Conservation (phyloP, 768 basidiomycete genomes). For the Symmetrospora coprosmae region DNA sequence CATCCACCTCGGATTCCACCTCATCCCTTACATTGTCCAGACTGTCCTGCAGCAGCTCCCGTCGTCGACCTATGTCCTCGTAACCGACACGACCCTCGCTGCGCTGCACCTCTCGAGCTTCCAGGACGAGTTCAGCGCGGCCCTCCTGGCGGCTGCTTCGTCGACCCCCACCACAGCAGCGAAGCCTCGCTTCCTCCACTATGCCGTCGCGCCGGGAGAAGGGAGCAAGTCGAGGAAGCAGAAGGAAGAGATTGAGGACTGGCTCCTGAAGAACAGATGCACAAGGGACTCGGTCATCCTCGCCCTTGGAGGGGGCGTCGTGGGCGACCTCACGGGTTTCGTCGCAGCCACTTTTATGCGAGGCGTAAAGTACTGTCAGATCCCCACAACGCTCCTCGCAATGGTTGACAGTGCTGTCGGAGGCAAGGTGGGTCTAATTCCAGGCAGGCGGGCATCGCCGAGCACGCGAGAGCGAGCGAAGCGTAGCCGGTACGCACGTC, state of each 20-base stretch:
- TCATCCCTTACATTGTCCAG: slow-evolving; percentile 64
- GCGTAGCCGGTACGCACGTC: too few relatives aligned
- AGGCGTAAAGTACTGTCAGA: slow-evolving; percentile 84
- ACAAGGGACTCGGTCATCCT: slow-evolving; percentile 85
- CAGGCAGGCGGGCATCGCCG: too few relatives aligned
- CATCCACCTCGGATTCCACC: slow-evolving; percentile 88
- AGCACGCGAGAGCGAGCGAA: too few relatives aligned
- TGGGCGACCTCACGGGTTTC: slow-evolving; percentile 91
- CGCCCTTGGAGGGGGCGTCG: slow-evolving; percentile 90
- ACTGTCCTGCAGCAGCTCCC: slow-evolving; percentile 29
- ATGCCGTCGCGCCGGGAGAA: slow-evolving; percentile 79
- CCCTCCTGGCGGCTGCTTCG: slow-evolving; percentile 36
- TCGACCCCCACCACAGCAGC: slow-evolving; percentile 34
- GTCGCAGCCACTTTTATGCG: slow-evolving; percentile 93
- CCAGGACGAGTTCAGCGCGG: slow-evolving; percentile 48
- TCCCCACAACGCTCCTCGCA: slow-evolving; percentile 86
- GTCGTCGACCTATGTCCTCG: slow-evolving; percentile 53
- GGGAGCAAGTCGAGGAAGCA: slow-evolving; percentile 78
- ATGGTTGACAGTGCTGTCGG: slow-evolving; percentile 99
- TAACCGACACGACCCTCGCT: slow-evolving; percentile 86
- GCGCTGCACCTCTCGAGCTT: slow-evolving; percentile 60
- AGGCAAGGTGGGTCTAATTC: slow-evolving; percentile 47
- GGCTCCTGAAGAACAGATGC: slow-evolving; percentile 68
- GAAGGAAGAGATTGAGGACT: slow-evolving; percentile 89
- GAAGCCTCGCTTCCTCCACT: slow-evolving; percentile 59